A percentile compares a stretch with the other conserved stretches of the same genome.
phyloP scores from a whole-genome alignment of 441 rosid species.

The Eutrema salsugineum region DNA sequence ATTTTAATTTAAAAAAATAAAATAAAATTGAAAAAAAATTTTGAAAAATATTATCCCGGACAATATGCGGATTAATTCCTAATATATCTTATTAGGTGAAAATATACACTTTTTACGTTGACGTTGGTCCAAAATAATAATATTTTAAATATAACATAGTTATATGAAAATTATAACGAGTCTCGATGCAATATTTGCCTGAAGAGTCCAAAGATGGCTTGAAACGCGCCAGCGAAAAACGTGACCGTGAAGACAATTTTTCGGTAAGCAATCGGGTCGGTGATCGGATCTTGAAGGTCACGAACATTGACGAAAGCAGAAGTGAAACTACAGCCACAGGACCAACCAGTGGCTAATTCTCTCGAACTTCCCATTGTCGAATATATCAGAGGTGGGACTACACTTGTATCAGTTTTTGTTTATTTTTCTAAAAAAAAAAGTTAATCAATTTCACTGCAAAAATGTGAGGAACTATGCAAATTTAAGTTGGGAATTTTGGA shows the following conservation, averaged over 20 bases:
- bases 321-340: constrained; percentile 90
- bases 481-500: background rate
- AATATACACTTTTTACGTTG: background rate
- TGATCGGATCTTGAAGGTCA: constrained; percentile 47
- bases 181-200: constrained; percentile 41
- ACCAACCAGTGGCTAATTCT: constrained; percentile 86
- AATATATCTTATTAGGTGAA: background rate
- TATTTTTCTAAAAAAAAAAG: background rate
- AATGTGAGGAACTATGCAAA: background rate
- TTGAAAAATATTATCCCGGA: too few relatives aligned
- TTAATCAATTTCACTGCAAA: background rate
- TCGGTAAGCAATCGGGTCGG: constrained; percentile 62
- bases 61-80: too few relatives aligned
- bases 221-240: constrained; percentile 75
- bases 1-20: too few relatives aligned
- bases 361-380: constrained; percentile 90
- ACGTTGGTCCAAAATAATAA: background rate
- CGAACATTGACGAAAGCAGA: constrained; percentile 62
- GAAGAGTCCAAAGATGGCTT: constrained; percentile 66
- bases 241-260: constrained; percentile 67
- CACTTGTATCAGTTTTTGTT: constrained; percentile 64
- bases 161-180: background rate
- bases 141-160: background rate
- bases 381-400: constrained; percentile 82
- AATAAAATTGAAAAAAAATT: too few relatives aligned